phyloP scores from a whole-genome alignment of 2,329 filamentous ascomycete genomes.

The Fusarium sp. region DNA sequence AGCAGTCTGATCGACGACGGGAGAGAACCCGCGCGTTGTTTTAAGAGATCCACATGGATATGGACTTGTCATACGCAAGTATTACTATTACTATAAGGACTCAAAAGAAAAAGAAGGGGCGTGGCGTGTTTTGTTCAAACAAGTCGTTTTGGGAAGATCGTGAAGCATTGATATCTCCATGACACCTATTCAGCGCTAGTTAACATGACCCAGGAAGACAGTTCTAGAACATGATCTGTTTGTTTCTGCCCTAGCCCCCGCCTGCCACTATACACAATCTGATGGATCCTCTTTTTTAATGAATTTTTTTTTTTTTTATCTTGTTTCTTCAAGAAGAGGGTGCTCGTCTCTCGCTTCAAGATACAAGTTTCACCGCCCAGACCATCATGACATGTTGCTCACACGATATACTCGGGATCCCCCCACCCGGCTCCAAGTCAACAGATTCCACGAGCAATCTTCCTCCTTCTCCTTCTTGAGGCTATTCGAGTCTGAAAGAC shows the following conservation, averaged over 20 bases:
- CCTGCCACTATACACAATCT: neutral
- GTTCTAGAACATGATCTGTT: neutral
- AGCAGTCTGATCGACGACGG: neutral
- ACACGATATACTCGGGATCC: slow-evolving; percentile 19
- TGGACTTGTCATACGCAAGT: neutral
- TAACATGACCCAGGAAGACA: neutral
- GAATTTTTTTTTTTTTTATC: neutral
- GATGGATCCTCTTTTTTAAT: neutral
- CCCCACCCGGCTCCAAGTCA: slow-evolving; percentile 12
- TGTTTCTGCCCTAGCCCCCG: neutral
- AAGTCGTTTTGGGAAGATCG: neutral
- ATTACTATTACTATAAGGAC: neutral
- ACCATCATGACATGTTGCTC: slow-evolving; percentile 35
- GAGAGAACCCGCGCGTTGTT: neutral
- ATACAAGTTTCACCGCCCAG: slow-evolving; percentile 18
- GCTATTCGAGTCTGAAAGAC: neutral
- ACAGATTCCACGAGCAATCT: neutral
- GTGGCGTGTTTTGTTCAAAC: slow-evolving; percentile 17
- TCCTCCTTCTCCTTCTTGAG: neutral
- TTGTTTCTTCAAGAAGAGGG: neutral
- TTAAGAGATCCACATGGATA: neutral
- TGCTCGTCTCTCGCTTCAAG: neutral
- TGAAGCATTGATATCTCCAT: slow-evolving; percentile 1
- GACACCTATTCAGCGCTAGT: neutral
- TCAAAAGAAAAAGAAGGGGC: neutral